Evolutionary conservation across 2,329 filamentous ascomycete genomes (phyloP).

Genomic region (Immersiporthe knoxdaviesiana): DNA sequence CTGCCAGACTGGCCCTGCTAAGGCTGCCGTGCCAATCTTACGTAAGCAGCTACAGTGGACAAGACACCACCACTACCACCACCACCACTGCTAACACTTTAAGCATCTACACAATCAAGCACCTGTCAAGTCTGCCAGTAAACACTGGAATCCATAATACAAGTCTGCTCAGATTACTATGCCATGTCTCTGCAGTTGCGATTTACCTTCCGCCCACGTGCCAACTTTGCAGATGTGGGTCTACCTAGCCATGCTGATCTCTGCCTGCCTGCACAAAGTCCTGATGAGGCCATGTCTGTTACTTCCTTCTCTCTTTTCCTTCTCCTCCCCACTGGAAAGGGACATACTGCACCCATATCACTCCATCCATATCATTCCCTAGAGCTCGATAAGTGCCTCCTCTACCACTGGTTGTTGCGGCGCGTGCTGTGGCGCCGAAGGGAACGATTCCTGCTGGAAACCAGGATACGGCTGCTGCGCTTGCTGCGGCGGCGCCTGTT

Average conservation of each 20-base stretch:
- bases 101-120: not conserved
- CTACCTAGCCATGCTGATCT: not conserved
- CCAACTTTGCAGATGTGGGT: not conserved
- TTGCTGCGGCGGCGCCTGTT: slow-evolving; percentile 35
- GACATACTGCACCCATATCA: not conserved
- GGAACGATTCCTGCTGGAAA: slow-evolving; percentile 66
- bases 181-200: not conserved
- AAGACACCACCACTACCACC: not conserved
- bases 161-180: not conserved
- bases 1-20: not conserved
- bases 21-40: not conserved
- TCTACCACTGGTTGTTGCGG: slow-evolving; percentile 65
- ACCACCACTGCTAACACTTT: too few relatives aligned
- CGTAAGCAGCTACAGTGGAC: not conserved
- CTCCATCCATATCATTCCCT: not conserved
- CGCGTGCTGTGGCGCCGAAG: slow-evolving; percentile 65
- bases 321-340: too few relatives aligned
- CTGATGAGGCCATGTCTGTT: not conserved
- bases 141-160: not conserved
- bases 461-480: slow-evolving; percentile 43
- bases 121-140: not conserved
- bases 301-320: too few relatives aligned
- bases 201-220: not conserved
- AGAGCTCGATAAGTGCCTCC: slow-evolving; percentile 78
- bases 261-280: not conserved